Base-by-base conservation (phyloP, 495 filamentous ascomycete genomes). In the Tuber borchii region DNA sequence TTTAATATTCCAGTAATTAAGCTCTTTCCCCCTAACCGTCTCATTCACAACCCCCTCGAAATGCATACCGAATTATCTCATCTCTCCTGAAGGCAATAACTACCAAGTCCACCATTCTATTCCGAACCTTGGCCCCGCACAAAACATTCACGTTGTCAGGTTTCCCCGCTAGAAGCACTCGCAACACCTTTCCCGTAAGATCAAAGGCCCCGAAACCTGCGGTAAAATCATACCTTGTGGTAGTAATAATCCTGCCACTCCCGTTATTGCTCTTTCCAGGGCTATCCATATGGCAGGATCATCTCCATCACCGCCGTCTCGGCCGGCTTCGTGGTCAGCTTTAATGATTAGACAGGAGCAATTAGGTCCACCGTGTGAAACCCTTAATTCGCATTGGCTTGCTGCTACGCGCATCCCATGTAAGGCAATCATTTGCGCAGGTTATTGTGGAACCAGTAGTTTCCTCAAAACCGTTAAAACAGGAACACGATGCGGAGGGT, bases 121-220 rank as follows among this genome's bases (percentile, higher is more conserved):
- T 78, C 34, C 81, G 78, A 69, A 76, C 76, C 46, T 75, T 74
- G 72, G 84, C 83, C n/a, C 74, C 74, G 72, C 84, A 85, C 72
- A 85, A 82, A 7, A 84, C 79, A 77, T 85, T 84, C 2, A 84
- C 82, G 37, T 85, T 85, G 43, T 85, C 83, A 14, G 84, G 84
- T 34, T 84, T 82, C 2, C 70, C 82, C 3, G 82, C 83, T 22
- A 68, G 48, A 42, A 83, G 75, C 17, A 75, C 72, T 71, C 82
- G 82, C 22, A 84, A 26, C 72, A 79, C 75, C 40, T 82, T 83
- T 40, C 84, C 83, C 37, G 69, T 78, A 20, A 84, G 77, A 76
- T 84, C 83, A 65, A 83, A 85, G 20, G 84, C 83, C 2, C 76
- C 75, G 1, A 84, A 73, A 9, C 84, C 84, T 8, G 83, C 73